These are phyloP conservation scores for Backusella westeae DNA, from an alignment of 192 early-diverging fungal species.

Conservation along the genomic window DNA sequence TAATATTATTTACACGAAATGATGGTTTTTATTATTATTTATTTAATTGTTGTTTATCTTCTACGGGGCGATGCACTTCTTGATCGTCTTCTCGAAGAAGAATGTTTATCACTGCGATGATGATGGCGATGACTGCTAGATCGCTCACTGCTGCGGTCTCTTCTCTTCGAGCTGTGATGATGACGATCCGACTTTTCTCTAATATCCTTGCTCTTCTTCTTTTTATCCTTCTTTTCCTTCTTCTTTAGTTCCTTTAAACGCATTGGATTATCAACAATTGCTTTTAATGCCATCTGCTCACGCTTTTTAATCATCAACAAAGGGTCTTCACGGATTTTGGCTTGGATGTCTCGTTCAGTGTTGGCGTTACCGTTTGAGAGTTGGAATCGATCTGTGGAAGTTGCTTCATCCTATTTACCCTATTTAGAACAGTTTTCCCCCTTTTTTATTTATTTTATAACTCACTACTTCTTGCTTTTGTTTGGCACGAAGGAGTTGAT, in stretches of 20 bases:
- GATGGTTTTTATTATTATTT: background rate
- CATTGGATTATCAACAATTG: slow-evolving; percentile 71
- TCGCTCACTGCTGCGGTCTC: slow-evolving; percentile 20
- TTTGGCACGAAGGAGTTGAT: slow-evolving; percentile 53
- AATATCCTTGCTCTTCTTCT: slow-evolving; percentile 43
- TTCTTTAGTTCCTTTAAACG: slow-evolving; percentile 55
- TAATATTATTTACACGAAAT: background rate
- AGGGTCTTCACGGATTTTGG: slow-evolving; percentile 92
- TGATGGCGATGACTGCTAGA: slow-evolving; percentile 34
- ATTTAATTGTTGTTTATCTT: background rate
- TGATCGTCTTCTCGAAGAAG: slow-evolving; percentile 1
- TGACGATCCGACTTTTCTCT: slow-evolving; percentile 31
- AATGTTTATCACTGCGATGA: slow-evolving; percentile 33
- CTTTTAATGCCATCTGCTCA: slow-evolving; percentile 79
- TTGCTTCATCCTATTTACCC: slow-evolving; percentile 9
- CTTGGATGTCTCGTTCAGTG: slow-evolving; percentile 70
- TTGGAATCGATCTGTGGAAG: slow-evolving; percentile 37
- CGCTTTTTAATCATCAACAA: slow-evolving; percentile 83
- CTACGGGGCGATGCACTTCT: background rate
- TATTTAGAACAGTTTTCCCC: background rate
- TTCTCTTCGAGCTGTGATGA: slow-evolving; percentile 4
- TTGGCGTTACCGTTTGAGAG: slow-evolving; percentile 72
- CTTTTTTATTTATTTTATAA: too few species aligned
- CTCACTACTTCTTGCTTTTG: slow-evolving; percentile 34
- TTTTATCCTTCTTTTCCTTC: slow-evolving; percentile 45